Percentiles rank a stretch among this genome's conserved stretches.
Evolutionary conservation across 2,329 filamentous ascomycete species (phyloP).

Genomic region (Bipolaris zeicola): DNA sequence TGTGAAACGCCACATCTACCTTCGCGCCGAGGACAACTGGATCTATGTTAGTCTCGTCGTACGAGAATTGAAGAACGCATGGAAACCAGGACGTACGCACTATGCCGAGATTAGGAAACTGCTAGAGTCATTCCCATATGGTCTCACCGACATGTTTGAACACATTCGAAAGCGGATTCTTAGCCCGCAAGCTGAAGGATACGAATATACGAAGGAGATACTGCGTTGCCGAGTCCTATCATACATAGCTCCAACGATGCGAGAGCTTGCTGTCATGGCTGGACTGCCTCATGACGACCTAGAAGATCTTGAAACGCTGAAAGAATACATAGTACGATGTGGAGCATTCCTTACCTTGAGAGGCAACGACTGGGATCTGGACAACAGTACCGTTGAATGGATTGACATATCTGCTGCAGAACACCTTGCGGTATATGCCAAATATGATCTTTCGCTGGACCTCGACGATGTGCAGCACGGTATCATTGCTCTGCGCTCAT

Average conservation of each 20-base stretch:
- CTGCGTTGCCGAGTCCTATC: conserved; percentile 25
- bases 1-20: conserved; percentile 29
- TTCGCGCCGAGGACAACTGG: conserved; percentile 28
- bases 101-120: conserved; percentile 26
- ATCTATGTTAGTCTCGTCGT: conserved; percentile 32
- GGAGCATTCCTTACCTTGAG: conserved; percentile 28
- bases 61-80: conserved; percentile 31
- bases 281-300: conserved; percentile 23
- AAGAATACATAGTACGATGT: conserved; percentile 26
- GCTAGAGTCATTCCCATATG: conserved; percentile 31
- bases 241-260: conserved; percentile 27
- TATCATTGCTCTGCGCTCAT: conserved; percentile 30
- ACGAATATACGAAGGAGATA: conserved; percentile 35
- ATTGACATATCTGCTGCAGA: conserved; percentile 29
- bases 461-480: conserved; percentile 29
- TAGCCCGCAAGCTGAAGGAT: conserved; percentile 16
- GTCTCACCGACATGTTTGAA: conserved; percentile 32
- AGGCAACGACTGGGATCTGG: conserved; percentile 25
- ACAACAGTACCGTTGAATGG: conserved; percentile 29
- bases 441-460: conserved; percentile 24
- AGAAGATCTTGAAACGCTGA: conserved; percentile 21
- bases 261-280: conserved; percentile 32
- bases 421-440: conserved; percentile 26
- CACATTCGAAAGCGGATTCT: conserved; percentile 29
- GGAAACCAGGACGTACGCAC: conserved; percentile 12